phyloP scores from a whole-genome alignment of 2,329 filamentous ascomycete species.

The Xenosphaeropsis pyriputrescens region DNA sequence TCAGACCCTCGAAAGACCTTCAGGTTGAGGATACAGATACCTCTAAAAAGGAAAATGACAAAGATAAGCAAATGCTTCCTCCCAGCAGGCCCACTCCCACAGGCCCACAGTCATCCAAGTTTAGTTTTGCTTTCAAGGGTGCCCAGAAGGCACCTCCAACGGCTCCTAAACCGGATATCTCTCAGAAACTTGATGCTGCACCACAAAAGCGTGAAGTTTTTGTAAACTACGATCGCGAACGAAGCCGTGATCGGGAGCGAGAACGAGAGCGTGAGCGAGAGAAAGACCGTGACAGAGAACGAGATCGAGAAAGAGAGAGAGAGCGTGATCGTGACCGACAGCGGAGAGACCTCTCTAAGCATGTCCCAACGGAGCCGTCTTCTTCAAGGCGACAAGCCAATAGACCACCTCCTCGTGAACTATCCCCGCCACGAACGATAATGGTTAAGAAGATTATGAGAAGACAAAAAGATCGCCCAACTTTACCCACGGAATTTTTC shows the following conservation, averaged over 20 bases:
- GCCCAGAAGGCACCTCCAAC: slow-evolving; percentile 42
- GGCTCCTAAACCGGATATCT: slow-evolving; percentile 47
- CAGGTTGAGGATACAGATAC: slow-evolving; percentile 43
- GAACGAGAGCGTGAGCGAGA: too few species aligned
- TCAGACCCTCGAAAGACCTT: slow-evolving; percentile 48
- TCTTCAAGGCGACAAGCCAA: slow-evolving; percentile 15
- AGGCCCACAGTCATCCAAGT: slow-evolving; percentile 44
- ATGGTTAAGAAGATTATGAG: slow-evolving; percentile 55
- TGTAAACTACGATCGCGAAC: slow-evolving; percentile 25
- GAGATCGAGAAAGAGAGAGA: too few species aligned
- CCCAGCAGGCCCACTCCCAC: slow-evolving; percentile 33
- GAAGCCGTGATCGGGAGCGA: slow-evolving; percentile 9
- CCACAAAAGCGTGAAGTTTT: slow-evolving; percentile 11
- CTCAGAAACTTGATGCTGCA: slow-evolving; percentile 49
- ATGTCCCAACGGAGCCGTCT: slow-evolving; percentile 37
- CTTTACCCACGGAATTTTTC: slow-evolving; percentile 55
- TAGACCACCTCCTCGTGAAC: neutral
- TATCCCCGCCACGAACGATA: slow-evolving; percentile 24
- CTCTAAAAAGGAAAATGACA: slow-evolving; percentile 29
- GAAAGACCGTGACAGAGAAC: too few species aligned
- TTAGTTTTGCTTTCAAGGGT: slow-evolving; percentile 87
- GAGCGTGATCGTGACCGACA: neutral
- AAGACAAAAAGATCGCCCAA: slow-evolving; percentile 56
- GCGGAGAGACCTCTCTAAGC: slow-evolving; percentile 18
- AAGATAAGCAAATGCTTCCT: slow-evolving; percentile 36